These are phyloP conservation scores for Sporothrix pseudoabietina DNA, from an alignment of 2,329 filamentous ascomycete species.

Conservation along the genomic window DNA sequence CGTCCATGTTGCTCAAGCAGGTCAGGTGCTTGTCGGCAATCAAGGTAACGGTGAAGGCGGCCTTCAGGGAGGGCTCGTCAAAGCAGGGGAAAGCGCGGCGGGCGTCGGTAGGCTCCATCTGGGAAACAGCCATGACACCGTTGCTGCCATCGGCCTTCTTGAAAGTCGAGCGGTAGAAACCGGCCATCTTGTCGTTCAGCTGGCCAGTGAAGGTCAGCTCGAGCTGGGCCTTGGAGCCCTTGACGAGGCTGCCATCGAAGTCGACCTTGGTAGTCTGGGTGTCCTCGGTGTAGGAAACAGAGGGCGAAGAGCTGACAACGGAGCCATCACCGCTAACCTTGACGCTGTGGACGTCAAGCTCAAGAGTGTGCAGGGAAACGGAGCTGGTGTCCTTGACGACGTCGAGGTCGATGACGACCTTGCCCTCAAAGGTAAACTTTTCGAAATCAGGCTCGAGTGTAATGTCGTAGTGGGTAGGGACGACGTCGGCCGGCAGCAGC, in stretches of 20 bases:
- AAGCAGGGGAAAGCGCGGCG: conserved; percentile 93
- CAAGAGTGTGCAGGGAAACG: conserved; percentile 83
- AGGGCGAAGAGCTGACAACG: conserved; percentile 62
- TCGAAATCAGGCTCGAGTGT: conserved; percentile 89
- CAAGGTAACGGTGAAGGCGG: conserved; percentile 86
- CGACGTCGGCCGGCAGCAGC: conserved; percentile 87
- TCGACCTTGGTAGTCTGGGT: conserved; percentile 80
- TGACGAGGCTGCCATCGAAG: conserved; percentile 71
- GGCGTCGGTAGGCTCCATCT: conserved; percentile 96
- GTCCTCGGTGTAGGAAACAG: conserved; percentile 73
- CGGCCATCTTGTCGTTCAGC: conserved; percentile 87
- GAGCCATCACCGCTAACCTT: conserved; percentile 65
- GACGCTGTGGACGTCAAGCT: conserved; percentile 78
- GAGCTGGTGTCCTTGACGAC: conserved; percentile 81
- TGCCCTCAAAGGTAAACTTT: conserved; percentile 83
- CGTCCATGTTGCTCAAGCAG: conserved; percentile 96
- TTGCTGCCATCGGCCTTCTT: conserved; percentile 77
- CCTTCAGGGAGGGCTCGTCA: conserved; percentile 92
- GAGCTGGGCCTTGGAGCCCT: conserved; percentile 75
- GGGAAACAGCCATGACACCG: conserved; percentile 83
- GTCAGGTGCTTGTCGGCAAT: conserved; percentile 88
- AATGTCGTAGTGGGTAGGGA: conserved; percentile 88
- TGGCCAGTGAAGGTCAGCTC: conserved; percentile 75
- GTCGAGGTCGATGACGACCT: conserved; percentile 82
- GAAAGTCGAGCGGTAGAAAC: conserved; percentile 89